Base-by-base conservation (phyloP, 371 early-diverging fungal species). In the Actinomortierella ambigua region DNA sequence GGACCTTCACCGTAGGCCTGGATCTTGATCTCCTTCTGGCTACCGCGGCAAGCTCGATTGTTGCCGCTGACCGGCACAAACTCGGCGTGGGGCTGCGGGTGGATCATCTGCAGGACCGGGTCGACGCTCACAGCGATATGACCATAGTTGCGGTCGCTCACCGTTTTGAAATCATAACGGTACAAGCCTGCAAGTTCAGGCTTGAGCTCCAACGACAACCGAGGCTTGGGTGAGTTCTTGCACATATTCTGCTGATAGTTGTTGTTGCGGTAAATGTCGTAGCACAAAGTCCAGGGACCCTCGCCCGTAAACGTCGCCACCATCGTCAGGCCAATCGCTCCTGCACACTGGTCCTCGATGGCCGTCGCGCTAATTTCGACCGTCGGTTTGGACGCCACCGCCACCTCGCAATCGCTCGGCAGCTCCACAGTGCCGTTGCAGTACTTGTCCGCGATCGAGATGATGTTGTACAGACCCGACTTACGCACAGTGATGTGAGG, bases 301-400 rank as follows among this genome's bases (percentile, higher is more conserved):
- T 69, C 70, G 18, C 70, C 70, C 7, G 70, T 69, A 34, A 69
- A 69, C 2, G 70, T 69, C 4, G 70, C 70, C 24, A 60, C 65
- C 11, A 69, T 60, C 0, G 70, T 61, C 11, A 69, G 65, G 40
- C 70, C 70, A 43, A 69, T 69, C 6, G 70, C 70, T 27, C 70
- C 70, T 3, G 64, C 70, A 48, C 70, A 69, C 5, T 65, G 64
- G 46, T 69, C 70, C 24, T 69, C 64, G 48, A 69, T 69, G 17
- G 70, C 60, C 17, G 65, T 61, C 1, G 70, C 60, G 14, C 54
- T 50, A 42, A 69, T 57, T 13, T 64, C 64, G 3, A 69, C 65
- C 17, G 70, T 69, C 1, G 70, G 70, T 11, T 39, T 57, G 22
- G 61, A 57, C 1, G 70, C 65, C 39, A 69, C 59, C 1, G 57